Conservation (phyloP, 2,329 filamentous ascomycete genomes). For the Hypoxylon sp. region DNA sequence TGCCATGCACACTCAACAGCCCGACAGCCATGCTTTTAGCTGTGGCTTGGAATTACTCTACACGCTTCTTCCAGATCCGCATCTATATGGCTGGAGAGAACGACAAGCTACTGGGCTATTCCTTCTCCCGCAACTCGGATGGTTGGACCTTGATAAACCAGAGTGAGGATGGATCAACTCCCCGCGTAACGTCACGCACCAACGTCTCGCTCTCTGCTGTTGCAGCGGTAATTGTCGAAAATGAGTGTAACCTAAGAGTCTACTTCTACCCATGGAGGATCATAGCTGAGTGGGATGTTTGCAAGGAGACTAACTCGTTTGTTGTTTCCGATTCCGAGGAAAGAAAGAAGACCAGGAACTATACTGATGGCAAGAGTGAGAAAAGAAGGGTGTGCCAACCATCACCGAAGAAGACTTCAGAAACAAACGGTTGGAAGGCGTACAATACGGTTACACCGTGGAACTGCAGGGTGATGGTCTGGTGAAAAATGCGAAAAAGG, state of each 20-base stretch:
- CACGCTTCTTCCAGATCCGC: conserved; percentile 37
- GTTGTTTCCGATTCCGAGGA: neutral
- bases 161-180: neutral
- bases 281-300: conserved; percentile 34
- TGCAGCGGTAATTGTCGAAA: conserved; percentile 20
- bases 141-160: conserved; percentile 11
- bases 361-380: neutral
- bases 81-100: conserved; percentile 32
- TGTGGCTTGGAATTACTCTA: conserved; percentile 34
- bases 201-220: conserved; percentile 21
- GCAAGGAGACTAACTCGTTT: conserved; percentile 3
- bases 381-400: neutral
- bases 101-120: conserved; percentile 10
- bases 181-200: neutral
- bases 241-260: conserved; percentile 23
- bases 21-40: conserved; percentile 33
- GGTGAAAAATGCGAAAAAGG: conserved; percentile 8
- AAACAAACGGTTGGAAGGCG: neutral
- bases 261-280: conserved; percentile 27
- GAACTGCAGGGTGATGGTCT: neutral
- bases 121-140: conserved; percentile 20
- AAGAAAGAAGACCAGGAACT: conserved; percentile 8
- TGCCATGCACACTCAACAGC: conserved; percentile 10
- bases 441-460: neutral
- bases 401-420: conserved; percentile 1